Evolutionary conservation across 495 filamentous ascomycete species (phyloP).

Genomic region (Xylaria intraflava): DNA sequence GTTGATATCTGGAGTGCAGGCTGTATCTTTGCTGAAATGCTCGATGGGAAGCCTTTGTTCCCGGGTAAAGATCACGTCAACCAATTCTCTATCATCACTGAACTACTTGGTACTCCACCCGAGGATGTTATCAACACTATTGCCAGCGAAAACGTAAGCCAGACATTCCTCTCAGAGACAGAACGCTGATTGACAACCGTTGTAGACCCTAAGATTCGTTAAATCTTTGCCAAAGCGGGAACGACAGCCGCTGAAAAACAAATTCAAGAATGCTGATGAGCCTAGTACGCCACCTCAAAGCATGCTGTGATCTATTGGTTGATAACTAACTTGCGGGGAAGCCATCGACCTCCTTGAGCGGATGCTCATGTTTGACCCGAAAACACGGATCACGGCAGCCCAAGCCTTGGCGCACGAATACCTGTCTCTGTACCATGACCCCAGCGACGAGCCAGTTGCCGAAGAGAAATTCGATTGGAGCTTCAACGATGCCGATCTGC

Average conservation of each 20-base stretch:
- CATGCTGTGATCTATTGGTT: background rate
- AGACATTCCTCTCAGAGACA: background rate
- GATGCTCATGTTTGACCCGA: slow-evolving; percentile 97
- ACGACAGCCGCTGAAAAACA: slow-evolving; percentile 79
- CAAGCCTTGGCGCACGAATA: slow-evolving; percentile 87
- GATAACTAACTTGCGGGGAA: slow-evolving; percentile 29
- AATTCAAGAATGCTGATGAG: slow-evolving; percentile 95
- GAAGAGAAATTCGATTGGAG: slow-evolving; percentile 99
- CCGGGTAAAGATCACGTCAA: slow-evolving; percentile 99
- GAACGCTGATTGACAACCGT: slow-evolving; percentile 1
- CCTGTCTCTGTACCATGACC: slow-evolving; percentile 93
- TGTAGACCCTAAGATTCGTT: slow-evolving; percentile 88
- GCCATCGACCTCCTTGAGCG: slow-evolving; percentile 90
- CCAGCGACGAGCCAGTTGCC: slow-evolving; percentile 88
- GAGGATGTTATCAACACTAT: slow-evolving; percentile 98
- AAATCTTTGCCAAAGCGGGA: slow-evolving; percentile 96
- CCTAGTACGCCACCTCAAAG: slow-evolving; percentile 52
- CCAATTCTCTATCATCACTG: slow-evolving; percentile 99
- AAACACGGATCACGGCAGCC: slow-evolving; percentile 77
- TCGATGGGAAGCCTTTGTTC: slow-evolving; percentile 97
- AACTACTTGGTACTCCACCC: slow-evolving; percentile 93
- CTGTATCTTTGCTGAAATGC: slow-evolving; percentile 98
- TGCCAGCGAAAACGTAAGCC: slow-evolving; percentile 89
- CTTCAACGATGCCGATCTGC: slow-evolving; percentile 98
- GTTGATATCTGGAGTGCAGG: slow-evolving; percentile 99